Evolutionary conservation across 805 yeast genomes (phyloP), one percentile per base, ranked within the genome.

Genomic region (Pichia cephalocereana): DNA sequence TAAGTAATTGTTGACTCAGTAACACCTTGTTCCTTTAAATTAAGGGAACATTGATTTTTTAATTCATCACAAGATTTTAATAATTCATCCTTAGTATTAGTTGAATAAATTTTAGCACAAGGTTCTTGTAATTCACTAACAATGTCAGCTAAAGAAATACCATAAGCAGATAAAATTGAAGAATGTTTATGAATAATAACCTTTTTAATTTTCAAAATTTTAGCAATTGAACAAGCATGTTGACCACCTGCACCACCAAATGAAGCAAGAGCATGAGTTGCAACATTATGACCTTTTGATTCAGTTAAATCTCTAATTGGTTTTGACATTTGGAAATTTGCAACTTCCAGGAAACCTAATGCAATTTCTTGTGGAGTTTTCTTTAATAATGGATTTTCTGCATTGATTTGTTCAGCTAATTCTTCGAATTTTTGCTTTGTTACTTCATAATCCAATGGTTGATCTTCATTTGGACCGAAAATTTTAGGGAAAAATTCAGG

Each of bases 221-320:
- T 72, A 1, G 95, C 95, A 34, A 88, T 80, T 8, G 85, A 80
- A 45, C 77, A 80, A 2, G 93, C 90, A 63, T 86, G 90, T 65
- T 88, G 96, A 10, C 96, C 96, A 46, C 96, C 96, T 28, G 95
- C 95, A 45, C 96, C 96, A 44, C 96, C 96, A 66, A 87, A 87
- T 2, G 91, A 76, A 2, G 89, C 95, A 50, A 87, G 66, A 47
- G 82, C 69, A 61, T 87, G 96, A 11, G 74, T 69, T 11, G 82
- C 60, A 0, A 80, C 72, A 43, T 76, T 72, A 58, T 80, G 79
- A 7, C 96, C 96, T 59, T 80, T 86, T 3, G 91, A 86, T 61
- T 87, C 96, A 0, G 96, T 87, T 47, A 88, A 67, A 38, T 84
- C 81, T 50, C 96, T 74, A 47, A 87, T 85, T 3, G 96, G 96